phyloP scores from a whole-genome alignment of 2,329 filamentous ascomycete genomes.

The Fusarium clavum region DNA sequence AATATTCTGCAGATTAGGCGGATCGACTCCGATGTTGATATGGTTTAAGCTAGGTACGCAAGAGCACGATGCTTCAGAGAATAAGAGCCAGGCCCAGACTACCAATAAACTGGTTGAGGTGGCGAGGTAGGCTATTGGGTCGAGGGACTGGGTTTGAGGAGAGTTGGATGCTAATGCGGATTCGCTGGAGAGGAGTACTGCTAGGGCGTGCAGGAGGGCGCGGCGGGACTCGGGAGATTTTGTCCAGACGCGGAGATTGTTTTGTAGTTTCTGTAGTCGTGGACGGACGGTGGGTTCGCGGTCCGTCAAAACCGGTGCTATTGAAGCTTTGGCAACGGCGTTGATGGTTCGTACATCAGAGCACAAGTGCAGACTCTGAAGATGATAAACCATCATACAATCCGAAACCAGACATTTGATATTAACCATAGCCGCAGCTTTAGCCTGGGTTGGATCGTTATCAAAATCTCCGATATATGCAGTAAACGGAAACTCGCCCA shows the following conservation, averaged over 20 bases:
- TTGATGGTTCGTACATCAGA: constrained; percentile 50
- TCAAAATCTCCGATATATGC: constrained; percentile 49
- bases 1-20: constrained; percentile 41
- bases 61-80: constrained; percentile 42
- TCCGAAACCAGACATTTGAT: constrained; percentile 50
- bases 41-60: constrained; percentile 46
- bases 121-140: constrained; percentile 52
- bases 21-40: constrained; percentile 40
- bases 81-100: constrained; percentile 53
- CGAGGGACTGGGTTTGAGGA: constrained; percentile 34
- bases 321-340: constrained; percentile 37
- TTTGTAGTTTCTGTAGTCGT: constrained; percentile 36
- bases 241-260: constrained; percentile 48
- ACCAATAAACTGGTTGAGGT: constrained; percentile 49
- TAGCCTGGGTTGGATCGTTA: constrained; percentile 41
- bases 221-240: constrained; percentile 46
- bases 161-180: constrained; percentile 32
- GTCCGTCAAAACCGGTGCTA: constrained; percentile 12
- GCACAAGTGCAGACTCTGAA: constrained; percentile 53
- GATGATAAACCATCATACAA: constrained; percentile 52
- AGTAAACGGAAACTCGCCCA: constrained; percentile 34
- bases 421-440: constrained; percentile 42
- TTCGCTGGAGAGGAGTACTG: constrained; percentile 48
- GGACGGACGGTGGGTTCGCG: constrained; percentile 30
- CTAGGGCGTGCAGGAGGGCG: constrained; percentile 51